Base-by-base conservation (phyloP, 331 rosid species). In the Pyrus hybrid region DNA sequence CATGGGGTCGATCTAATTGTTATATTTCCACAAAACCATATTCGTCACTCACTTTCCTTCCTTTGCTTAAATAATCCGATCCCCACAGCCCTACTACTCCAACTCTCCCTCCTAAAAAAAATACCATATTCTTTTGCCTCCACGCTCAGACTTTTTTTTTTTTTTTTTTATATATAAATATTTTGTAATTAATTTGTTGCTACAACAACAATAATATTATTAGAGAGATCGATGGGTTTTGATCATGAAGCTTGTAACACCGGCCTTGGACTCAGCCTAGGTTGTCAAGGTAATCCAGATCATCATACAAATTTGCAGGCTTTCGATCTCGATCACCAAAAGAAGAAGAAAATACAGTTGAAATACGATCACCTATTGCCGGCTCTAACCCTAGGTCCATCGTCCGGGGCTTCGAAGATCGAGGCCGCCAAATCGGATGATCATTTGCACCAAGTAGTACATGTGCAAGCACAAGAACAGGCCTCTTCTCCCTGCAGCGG, bases 211-310 rank as follows among this genome's bases (percentile, higher is more conserved):
- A 41, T 37, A 18, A 7, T 6, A 53, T 54, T 54, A 18, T 9
- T 11, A 41, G 13, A 41, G 70, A 77, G 75, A 57, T 37, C 18
- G 29, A 92, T 92, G 93, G 83, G 80, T 79, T 80, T 81, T 10
- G 81, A 78, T 51, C 57, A 51, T 73, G 84, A 84, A 41, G 82
- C 30, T 43, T 82, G 74, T 63, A 79, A 76, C 70, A 57, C 82
- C 18, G 83, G 86, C 54, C 93, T 89, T 79, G 83, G 80, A 37
- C 96, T 92, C 20, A 86, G 89, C n/a, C 88, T 88, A 23, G 85
- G 85, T 13, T 63, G 68, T 75, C 35, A 76, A 54, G 83, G 69
- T n/a, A 77, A 70, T n/a, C 53, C 78, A 17, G 78, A 73, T 41
- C 51, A 73, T 56, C 60, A n/a, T 66, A 21, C 17, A 33, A 33